Percentiles rank a stretch among this genome's conserved stretches.
phyloP scores from a whole-genome alignment of 768 basidiomycete species.

The Mycena rebaudengoi region DNA sequence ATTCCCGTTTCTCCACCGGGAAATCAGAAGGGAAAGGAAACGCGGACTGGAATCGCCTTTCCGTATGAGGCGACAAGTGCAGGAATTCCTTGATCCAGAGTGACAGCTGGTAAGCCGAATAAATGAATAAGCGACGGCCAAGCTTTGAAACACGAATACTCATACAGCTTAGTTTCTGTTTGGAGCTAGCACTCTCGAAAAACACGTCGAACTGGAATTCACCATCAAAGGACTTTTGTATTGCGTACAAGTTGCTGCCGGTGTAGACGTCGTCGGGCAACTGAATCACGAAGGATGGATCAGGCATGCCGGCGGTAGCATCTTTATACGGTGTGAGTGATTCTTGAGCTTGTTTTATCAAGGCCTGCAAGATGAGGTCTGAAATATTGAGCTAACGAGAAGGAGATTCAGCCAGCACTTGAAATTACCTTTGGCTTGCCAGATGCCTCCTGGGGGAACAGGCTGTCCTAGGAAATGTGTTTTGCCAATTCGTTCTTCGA shows the following conservation, averaged over 20 bases:
- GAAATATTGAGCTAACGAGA: slow-evolving; percentile 2
- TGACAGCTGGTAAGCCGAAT: slow-evolving; percentile 70
- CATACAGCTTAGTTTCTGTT: slow-evolving; percentile 69
- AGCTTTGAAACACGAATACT: neutral
- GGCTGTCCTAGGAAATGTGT: slow-evolving; percentile 75
- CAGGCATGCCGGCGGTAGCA: slow-evolving; percentile 59
- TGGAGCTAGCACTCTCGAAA: slow-evolving; percentile 80
- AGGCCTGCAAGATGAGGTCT: slow-evolving; percentile 72
- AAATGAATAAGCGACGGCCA: slow-evolving; percentile 2
- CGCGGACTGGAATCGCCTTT: slow-evolving; percentile 68
- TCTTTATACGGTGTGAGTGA: slow-evolving; percentile 65
- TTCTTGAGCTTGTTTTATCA: slow-evolving; percentile 66
- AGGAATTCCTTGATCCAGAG: slow-evolving; percentile 74
- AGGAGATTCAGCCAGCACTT: neutral
- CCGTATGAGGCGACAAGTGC: slow-evolving; percentile 69
- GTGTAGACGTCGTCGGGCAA: slow-evolving; percentile 78
- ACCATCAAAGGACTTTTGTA: slow-evolving; percentile 88
- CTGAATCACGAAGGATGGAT: slow-evolving; percentile 82
- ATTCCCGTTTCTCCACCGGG: slow-evolving; percentile 52
- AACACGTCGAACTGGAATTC: slow-evolving; percentile 90
- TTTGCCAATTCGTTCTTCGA: slow-evolving; percentile 70
- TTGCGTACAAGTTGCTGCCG: slow-evolving; percentile 82
- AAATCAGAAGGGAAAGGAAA: slow-evolving; percentile 76
- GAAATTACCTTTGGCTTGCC: slow-evolving; percentile 81
- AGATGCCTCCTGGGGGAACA: slow-evolving; percentile 70